Evolutionary conservation across 202 grass and related monocot species (phyloP), one percentile per base, ranked within the genome.

Genomic region (Sporobolus alterniflorus): DNA sequence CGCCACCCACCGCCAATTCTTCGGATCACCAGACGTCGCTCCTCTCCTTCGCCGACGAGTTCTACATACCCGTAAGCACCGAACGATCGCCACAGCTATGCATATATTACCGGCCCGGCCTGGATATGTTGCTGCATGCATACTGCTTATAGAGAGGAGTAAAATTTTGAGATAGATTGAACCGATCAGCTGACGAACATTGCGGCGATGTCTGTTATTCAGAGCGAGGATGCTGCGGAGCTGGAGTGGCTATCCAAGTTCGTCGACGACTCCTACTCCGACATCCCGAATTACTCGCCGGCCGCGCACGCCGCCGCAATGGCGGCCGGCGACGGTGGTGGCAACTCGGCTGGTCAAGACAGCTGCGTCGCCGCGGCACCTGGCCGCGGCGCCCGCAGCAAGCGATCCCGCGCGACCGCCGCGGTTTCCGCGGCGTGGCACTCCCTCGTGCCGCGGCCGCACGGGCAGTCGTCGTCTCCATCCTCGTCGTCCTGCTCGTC

Each of bases 231-330:
- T 9, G 96, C 96, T 18, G 93, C 96, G 18, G 96, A 99, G 80
- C 93, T 99, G 61, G 96, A 99, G 78, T 99, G 96, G 96, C 89
- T 99, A 21, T 96, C 96, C 9, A 96, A 96, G 86, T 99, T 99
- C 50, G 96, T 99, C 21, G 96, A 99, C 67, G 96, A 99, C 76
- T 99, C 96, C 30, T 98, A 93, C 91, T 93, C 93, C 10, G 96
- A 99, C 83, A 87, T 94, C 80, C 92, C 93, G 40, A 88, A 86
- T 81, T 89, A 92, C 73, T 76, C 82, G 55, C 78, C 90, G 0
- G 48, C 93, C 11, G 64, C 90, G 21, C 88, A 90, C 11, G 90
- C 77, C 11, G 90, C 77, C 11, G 77, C 90, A 57, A 88, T 94
- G 75, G 71, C 55, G 5, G 76, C 59, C 1, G 81, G 60, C 50